Base-by-base conservation (phyloP, 441 rosid genomes). In the Eruca vesicaria region DNA sequence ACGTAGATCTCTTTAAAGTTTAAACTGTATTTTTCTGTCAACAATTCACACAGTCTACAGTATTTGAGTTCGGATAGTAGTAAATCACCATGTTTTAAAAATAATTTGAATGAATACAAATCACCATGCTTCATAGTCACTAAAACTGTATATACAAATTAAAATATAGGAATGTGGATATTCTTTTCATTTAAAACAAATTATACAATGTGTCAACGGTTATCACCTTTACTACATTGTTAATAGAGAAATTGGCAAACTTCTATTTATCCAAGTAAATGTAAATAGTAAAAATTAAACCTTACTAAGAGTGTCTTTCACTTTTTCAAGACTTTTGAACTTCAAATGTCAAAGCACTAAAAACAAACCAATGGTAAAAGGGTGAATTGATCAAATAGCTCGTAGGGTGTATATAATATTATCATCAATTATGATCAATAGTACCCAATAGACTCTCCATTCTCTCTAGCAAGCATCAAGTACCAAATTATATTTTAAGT, bases 361-460 rank as follows among this genome's bases (percentile, higher is more conserved):
- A 28, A 57, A 23, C 36, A 69, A 33, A 15, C 41, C n/a, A 31
- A 29, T 62, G 41, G 41, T 5, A 16, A 69, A 23, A 23, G n/a
- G 6, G 33, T 14, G 19, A 35, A 36, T 33, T 9, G 20, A 50
- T n/a, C 43, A 11, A 50, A 67, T 52, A 61, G 26, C 9, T 53
- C 6, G 41, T 38, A 58, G 58, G 29, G 43, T 55, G 4, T 45
- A n/a, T 31, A 4, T 21, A n/a, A 18, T 35, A 28, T 23, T 61
- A 48, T 33, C 61, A 55, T 18, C 9, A n/a, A 8, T 8, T 64
- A 28, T 28, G 38, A 56, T 32, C 38, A 14, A n/a, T 68, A 68
- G n/a, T 58, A 66, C 31, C 68, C 55, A 74, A 50, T 60, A 74
- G 33, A 62, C 58, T 36, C 73, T 35, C 36, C 73, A 23, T 50